These are phyloP conservation scores for Xylariaceae sp. DNA, from an alignment of 2,329 filamentous ascomycete genomes.

Conservation along the genomic window DNA sequence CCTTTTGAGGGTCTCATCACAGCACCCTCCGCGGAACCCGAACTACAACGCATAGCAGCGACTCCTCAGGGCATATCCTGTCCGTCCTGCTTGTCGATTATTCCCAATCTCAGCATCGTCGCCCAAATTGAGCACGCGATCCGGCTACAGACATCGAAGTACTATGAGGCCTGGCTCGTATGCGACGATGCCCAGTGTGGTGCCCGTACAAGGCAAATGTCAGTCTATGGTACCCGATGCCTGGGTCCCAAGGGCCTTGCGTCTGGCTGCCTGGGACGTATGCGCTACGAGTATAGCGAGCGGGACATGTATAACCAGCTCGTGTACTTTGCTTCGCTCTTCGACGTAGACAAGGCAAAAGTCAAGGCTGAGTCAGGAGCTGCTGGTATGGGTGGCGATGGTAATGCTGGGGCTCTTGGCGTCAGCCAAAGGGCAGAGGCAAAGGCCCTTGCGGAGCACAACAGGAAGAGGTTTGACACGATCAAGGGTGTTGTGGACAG, in stretches of 20 bases:
- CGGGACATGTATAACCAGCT: conserved; percentile 94
- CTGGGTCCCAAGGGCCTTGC: conserved; percentile 82
- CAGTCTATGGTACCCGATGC: conserved; percentile 86
- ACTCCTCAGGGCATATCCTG: conserved; percentile 75
- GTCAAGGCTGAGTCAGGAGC: conserved; percentile 43
- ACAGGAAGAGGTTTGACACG: conserved; percentile 72
- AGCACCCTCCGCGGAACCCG: conserved; percentile 32
- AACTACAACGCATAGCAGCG: conserved; percentile 31
- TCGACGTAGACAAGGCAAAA: conserved; percentile 82
- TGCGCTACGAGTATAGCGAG: conserved; percentile 84
- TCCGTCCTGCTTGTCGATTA: conserved; percentile 58
- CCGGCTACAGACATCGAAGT: conserved; percentile 70
- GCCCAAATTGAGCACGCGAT: conserved; percentile 86
- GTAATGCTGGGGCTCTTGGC: conserved; percentile 31
- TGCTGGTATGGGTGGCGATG: conserved; percentile 11
- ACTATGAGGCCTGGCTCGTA: conserved; percentile 89
- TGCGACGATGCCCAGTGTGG: conserved; percentile 89
- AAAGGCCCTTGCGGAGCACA: conserved; percentile 71
- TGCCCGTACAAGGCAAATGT: conserved; percentile 84
- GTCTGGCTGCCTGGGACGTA: conserved; percentile 77
- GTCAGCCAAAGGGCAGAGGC: conserved; percentile 61
- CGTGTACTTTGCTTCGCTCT: conserved; percentile 78
- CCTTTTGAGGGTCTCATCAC: conserved; percentile 73
- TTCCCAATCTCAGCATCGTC: conserved; percentile 70
- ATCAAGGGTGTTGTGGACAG: conserved; percentile 73